Base-by-base conservation (phyloP, 2,329 filamentous ascomycete species). In the Rhynchosporium agropyri region DNA sequence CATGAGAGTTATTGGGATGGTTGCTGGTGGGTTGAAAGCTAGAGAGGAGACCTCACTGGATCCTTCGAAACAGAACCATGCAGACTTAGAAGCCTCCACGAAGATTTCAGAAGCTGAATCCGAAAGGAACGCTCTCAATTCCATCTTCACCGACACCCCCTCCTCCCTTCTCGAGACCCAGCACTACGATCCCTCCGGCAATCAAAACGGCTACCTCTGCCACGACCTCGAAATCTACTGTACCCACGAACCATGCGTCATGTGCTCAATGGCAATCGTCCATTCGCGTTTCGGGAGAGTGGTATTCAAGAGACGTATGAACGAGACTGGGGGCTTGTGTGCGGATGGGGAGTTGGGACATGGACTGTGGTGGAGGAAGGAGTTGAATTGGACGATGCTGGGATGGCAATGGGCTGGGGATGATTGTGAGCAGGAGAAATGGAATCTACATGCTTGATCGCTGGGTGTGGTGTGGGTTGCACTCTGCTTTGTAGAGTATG, bases 231-330 rank as follows among this genome's bases (percentile, higher is more conserved):
- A 98, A 76, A 84, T 99, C 62, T 98, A 97, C 78, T 82, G 96
- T 65, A 97, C 93, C 2, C 93, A 98, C 73, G 95, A 99, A 77
- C 95, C 95, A 4, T 99, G 95, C 74, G 85, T 96, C 64, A 96
- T 96, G 85, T 99, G 95, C 77, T 92, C 90, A 42, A 98, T 98
- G 95, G 95, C 91, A 1, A 89, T 98, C 70, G 82, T 98, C 28
- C 93, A 98, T 74, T 97, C 94, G 8, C 86, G 95, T 57, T 97
- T 99, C 82, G 88, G 91, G 50, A 88, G 89, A 59, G 90, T 93
- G 58, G 83, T 96, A 45, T 96, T 97, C 77, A 86, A 85, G 67
- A 83, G 87, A 66, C 85, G 90, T 61, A 95, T 96, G 89, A 83
- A 84, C 53, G 79, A 85, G 67, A 96, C 90, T 12, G 94, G 94